Evolutionary conservation across 2,329 filamentous ascomycete genomes (phyloP).

Genomic region (Chrysosporium keratinophilum): DNA sequence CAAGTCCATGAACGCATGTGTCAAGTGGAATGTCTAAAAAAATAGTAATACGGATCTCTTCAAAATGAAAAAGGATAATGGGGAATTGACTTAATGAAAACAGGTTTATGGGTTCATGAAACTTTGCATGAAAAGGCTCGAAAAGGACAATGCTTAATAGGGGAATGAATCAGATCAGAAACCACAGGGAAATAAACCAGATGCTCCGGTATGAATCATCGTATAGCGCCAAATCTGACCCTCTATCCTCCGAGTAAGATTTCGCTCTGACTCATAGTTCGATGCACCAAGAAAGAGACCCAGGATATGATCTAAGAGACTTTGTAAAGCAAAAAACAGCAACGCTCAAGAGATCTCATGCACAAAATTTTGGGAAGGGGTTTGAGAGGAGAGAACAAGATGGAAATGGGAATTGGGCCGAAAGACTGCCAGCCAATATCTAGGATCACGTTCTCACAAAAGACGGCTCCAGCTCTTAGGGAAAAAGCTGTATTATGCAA

Average conservation of each 20-base stretch:
- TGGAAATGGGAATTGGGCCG: background rate
- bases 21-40: background rate
- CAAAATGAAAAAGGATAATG: background rate
- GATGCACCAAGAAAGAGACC: background rate
- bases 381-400: background rate
- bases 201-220: background rate
- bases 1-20: background rate
- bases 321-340: background rate
- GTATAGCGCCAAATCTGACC: background rate
- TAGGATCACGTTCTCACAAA: slow-evolving; percentile 1
- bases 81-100: no score
- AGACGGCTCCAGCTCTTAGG: background rate
- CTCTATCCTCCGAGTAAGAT: background rate
- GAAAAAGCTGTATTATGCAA: slow-evolving; percentile 3
- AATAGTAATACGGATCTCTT: background rate
- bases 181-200: background rate
- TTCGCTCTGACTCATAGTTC: background rate
- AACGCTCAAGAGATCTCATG: background rate
- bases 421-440: slow-evolving; percentile 1
- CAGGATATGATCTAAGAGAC: background rate
- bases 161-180: background rate
- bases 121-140: background rate
- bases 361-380: background rate
- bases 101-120: background rate
- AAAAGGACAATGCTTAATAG: background rate